Percentiles rank a stretch among this genome's conserved stretches.
phyloP scores from a whole-genome alignment of 148 eudicot genomes.

The Dysphania ambrosioides region DNA sequence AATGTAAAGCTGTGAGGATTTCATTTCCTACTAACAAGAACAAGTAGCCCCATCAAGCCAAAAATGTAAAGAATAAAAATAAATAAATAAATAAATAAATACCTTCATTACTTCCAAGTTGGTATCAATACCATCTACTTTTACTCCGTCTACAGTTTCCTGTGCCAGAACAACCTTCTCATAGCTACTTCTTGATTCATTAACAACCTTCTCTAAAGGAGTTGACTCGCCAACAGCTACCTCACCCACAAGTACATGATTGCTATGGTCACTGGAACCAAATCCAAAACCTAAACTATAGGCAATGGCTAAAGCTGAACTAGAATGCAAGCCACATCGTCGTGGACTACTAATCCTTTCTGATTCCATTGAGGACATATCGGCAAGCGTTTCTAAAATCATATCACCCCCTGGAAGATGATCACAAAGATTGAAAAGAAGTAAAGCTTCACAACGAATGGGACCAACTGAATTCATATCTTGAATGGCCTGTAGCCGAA shows the following conservation, averaged over 20 bases:
- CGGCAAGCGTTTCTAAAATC: constrained; percentile 73
- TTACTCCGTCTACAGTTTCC: constrained; percentile 85
- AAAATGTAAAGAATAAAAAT: too few species aligned
- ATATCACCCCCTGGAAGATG: constrained; percentile 91
- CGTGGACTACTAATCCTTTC: constrained; percentile 47
- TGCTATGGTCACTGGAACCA: constrained; percentile 41
- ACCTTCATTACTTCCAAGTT: constrained; percentile 94
- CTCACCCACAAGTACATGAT: constrained; percentile 64
- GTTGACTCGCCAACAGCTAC: constrained; percentile 77
- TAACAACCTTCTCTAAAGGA: constrained; percentile 72
- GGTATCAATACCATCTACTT: constrained; percentile 91
- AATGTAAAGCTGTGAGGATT: background rate
- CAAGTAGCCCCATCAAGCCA: background rate
- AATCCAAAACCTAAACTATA: constrained; percentile 65
- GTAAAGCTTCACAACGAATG: constrained; percentile 55
- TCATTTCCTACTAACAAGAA: background rate
- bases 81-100: constrained; percentile 8
- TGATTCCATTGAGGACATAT: constrained; percentile 54
- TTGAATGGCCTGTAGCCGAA: constrained; percentile 77
- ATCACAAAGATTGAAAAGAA: constrained; percentile 86
- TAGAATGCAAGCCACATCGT: constrained; percentile 54
- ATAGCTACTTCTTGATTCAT: constrained; percentile 76
- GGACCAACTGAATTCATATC: constrained; percentile 53
- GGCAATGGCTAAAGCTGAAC: constrained; percentile 63
- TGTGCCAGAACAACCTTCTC: constrained; percentile 71